Percentiles rank a stretch among this genome's conserved stretches.
phyloP scores from a whole-genome alignment of 2,329 filamentous ascomycete species.

The Curvularia eragrostidis region DNA sequence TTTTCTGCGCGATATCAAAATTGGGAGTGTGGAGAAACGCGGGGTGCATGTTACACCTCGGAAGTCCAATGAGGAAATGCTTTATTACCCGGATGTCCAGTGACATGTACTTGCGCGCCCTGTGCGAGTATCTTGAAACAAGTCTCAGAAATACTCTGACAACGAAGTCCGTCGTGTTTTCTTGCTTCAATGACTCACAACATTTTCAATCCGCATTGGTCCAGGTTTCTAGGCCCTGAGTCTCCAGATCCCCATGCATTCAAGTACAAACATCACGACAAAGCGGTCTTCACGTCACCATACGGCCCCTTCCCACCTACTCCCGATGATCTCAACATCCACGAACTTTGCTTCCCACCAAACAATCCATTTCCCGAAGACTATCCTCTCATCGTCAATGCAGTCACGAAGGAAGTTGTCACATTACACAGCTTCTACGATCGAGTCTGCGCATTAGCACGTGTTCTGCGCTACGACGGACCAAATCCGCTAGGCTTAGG shows the following conservation, averaged over 20 bases:
- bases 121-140: too few relatives aligned
- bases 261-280: constrained; percentile 28
- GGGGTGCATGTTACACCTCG: not conserved
- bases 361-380: constrained; percentile 34
- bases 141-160: not conserved
- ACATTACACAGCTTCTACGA: constrained; percentile 40
- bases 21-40: not conserved
- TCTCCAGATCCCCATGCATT: constrained; percentile 32
- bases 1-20: not conserved
- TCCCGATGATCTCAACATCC: constrained; percentile 39
- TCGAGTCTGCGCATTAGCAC: constrained; percentile 35
- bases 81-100: not conserved
- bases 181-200: constrained; percentile 24
- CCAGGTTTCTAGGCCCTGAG: constrained; percentile 32
- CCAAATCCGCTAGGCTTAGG: constrained; percentile 33
- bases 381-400: constrained; percentile 42
- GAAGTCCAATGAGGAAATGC: not conserved
- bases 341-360: constrained; percentile 41
- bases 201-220: constrained; percentile 38
- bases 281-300: constrained; percentile 33
- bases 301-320: constrained; percentile 39
- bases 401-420: constrained; percentile 32
- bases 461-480: constrained; percentile 36
- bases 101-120: not conserved
- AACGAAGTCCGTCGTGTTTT: not conserved